A percentile compares a stretch with the other conserved stretches of the same genome.
Evolutionary conservation across 2,329 filamentous ascomycete genomes (phyloP).

Genomic region (Ascochyta pisi): DNA sequence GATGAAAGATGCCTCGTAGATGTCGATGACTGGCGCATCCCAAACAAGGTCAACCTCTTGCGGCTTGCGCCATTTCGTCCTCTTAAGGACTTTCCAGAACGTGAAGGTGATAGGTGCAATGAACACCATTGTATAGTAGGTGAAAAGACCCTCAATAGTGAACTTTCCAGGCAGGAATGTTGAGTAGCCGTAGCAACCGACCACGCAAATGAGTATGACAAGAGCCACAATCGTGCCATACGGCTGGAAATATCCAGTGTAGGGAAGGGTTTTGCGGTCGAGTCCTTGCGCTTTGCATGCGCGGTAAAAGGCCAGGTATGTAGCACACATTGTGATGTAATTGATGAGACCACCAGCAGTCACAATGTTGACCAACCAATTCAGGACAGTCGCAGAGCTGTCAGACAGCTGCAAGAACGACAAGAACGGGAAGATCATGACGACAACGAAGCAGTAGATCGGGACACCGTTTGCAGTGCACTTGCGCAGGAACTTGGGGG

Average conservation of each 20-base stretch:
- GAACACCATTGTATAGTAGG: slow-evolving; percentile 62
- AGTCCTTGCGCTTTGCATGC: slow-evolving; percentile 59
- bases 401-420: slow-evolving; percentile 76
- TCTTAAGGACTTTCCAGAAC: slow-evolving; percentile 69
- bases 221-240: slow-evolving; percentile 60
- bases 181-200: slow-evolving; percentile 62
- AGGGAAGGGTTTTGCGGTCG: slow-evolving; percentile 58
- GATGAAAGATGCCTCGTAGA: slow-evolving; percentile 52
- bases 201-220: slow-evolving; percentile 56
- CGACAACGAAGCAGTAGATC: slow-evolving; percentile 72
- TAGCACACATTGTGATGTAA: slow-evolving; percentile 60
- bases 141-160: slow-evolving; percentile 58
- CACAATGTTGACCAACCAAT: slow-evolving; percentile 75
- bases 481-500: slow-evolving; percentile 62
- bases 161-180: slow-evolving; percentile 58
- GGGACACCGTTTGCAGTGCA: slow-evolving; percentile 71
- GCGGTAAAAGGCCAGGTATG: slow-evolving; percentile 66
- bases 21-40: slow-evolving; percentile 51
- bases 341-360: slow-evolving; percentile 69
- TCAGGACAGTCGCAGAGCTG: slow-evolving; percentile 69
- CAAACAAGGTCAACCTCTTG: slow-evolving; percentile 57
- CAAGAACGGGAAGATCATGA: slow-evolving; percentile 72
- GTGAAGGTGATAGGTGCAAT: slow-evolving; percentile 61
- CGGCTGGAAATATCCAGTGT: slow-evolving; percentile 55
- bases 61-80: slow-evolving; percentile 60